phyloP scores from a whole-genome alignment of 768 basidiomycete genomes.

The Termitomyces sp. region DNA sequence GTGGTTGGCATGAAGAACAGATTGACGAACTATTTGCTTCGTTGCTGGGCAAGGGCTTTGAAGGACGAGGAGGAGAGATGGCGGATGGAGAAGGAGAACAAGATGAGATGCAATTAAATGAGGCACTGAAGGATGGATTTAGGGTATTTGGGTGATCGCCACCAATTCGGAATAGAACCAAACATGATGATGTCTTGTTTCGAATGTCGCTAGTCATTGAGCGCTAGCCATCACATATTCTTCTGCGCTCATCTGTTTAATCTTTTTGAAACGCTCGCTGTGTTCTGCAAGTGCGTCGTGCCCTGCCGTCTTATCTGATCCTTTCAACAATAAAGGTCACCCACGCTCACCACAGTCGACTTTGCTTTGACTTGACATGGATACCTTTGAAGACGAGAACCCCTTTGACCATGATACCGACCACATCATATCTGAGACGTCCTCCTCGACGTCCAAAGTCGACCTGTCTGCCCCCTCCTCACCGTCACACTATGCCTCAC shows the following conservation, averaged over 20 bases:
- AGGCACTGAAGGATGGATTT: constrained; percentile 40
- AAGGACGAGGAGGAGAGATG: constrained; percentile 23
- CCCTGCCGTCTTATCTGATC: neutral
- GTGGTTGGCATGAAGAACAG: constrained; percentile 93
- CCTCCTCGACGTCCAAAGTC: constrained; percentile 46
- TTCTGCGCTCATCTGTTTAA: neutral
- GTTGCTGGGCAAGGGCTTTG: constrained; percentile 72
- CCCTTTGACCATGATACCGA: constrained; percentile 53
- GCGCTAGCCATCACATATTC: neutral
- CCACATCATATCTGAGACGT: constrained; percentile 37
- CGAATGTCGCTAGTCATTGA: neutral
- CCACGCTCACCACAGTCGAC: constrained; percentile 5
- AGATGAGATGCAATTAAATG: constrained; percentile 24
- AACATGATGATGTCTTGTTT: constrained; percentile 23
- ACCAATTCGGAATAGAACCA: constrained; percentile 33
- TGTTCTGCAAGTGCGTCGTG: neutral
- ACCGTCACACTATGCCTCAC: constrained; percentile 35
- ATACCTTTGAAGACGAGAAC: constrained; percentile 59
- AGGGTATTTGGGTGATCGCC: constrained; percentile 52
- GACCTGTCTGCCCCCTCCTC: constrained; percentile 59
- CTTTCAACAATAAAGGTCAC: neutral
- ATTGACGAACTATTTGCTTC: constrained; percentile 92
- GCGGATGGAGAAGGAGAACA: constrained; percentile 18
- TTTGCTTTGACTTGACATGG: constrained; percentile 22
- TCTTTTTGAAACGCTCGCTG: neutral